phyloP scores from a whole-genome alignment of 208 protist genomes.

The Trypanosoma avium region DNA sequence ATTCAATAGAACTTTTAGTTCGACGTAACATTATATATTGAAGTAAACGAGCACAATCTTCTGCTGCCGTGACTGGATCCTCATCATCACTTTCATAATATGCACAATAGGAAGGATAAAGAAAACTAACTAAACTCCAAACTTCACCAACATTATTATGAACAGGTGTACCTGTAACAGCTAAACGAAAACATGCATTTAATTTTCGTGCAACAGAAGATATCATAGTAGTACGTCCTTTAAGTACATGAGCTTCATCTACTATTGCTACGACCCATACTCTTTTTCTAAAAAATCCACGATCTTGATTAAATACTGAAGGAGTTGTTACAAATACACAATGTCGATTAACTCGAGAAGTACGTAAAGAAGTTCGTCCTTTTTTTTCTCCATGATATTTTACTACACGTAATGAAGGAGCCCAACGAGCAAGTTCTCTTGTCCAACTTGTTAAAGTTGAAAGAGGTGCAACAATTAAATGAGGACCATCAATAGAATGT shows the following conservation, averaged over 20 bases:
- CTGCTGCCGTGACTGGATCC: slow-evolving; percentile 47
- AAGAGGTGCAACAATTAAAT: slow-evolving; percentile 95
- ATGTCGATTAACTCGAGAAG: slow-evolving; percentile 49
- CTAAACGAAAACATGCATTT: slow-evolving; percentile 71
- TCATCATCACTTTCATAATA: slow-evolving; percentile 47
- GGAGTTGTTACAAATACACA: slow-evolving; percentile 96
- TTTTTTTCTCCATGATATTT: slow-evolving; percentile 91
- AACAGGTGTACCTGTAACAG: slow-evolving; percentile 95
- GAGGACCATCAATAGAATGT: slow-evolving; percentile 89
- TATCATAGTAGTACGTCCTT: slow-evolving; percentile 72
- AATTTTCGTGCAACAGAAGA: slow-evolving; percentile 67
- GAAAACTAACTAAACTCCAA: slow-evolving; percentile 95
- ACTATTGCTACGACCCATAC: slow-evolving; percentile 93
- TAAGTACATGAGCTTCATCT: slow-evolving; percentile 98
- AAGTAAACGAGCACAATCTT: slow-evolving; percentile 72
- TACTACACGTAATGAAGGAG: slow-evolving; percentile 87
- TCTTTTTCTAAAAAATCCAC: slow-evolving; percentile 79
- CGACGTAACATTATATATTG: slow-evolving; percentile 94
- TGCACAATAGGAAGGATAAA: slow-evolving; percentile 88
- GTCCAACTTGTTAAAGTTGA: slow-evolving; percentile 95
- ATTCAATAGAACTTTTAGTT: slow-evolving; percentile 96
- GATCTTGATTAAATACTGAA: slow-evolving; percentile 88
- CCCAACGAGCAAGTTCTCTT: slow-evolving; percentile 87
- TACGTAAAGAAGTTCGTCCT: slow-evolving; percentile 33
- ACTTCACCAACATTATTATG: slow-evolving; percentile 97